Base-by-base conservation (phyloP, 371 early-diverging fungal species). In the Massospora cicadina region DNA sequence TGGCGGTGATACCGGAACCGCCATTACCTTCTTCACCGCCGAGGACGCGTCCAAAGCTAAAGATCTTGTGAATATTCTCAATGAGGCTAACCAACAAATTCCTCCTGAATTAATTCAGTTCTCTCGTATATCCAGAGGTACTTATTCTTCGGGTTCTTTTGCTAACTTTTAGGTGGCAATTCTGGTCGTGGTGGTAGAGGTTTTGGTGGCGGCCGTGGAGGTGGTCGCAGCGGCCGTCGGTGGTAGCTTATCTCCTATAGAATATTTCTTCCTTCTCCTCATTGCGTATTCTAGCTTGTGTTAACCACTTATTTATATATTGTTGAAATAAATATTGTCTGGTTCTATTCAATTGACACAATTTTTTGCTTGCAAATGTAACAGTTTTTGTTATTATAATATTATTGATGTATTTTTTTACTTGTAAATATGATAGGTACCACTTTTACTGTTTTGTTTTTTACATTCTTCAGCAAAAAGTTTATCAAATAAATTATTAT, bases 1-100 rank as follows among this genome's bases (percentile, higher is more conserved):
- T 81, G 97, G 95, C 65, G 91, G 88, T 26, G 83, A 84, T 57
- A 87, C 86, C n/a, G 99, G 99, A 32, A 81, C 89, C 13, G 85
- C 98, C 23, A 82, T 90, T 73, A 96, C 99, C 24, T 98, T 95
- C 83, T 96, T 99, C 76, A 94, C 98, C 0, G 73, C 81, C 54
- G 95, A 90, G 26, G 95, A 99, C 76, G 80, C 81, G 62, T 86
- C 86, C 68, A 85, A 87, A 70, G 92, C 98, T 56, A 81, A 83
- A 68, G 94, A 93, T 59, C 82, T 98, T 64, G 81, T 93, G 29
- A 83, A 82, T 62, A 93, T 99, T 69, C 75, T 99, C 63, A 81
- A 77, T 32, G 95, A 98, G 75, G 95, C 98, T 30, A 89, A 93
- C 54, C 99, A 99, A 76, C 86, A 84, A 62, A 80, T 99, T 28